These are phyloP conservation scores for Daedaleopsis sinensis DNA, from an alignment of 768 basidiomycete genomes.

Conservation along the genomic window DNA sequence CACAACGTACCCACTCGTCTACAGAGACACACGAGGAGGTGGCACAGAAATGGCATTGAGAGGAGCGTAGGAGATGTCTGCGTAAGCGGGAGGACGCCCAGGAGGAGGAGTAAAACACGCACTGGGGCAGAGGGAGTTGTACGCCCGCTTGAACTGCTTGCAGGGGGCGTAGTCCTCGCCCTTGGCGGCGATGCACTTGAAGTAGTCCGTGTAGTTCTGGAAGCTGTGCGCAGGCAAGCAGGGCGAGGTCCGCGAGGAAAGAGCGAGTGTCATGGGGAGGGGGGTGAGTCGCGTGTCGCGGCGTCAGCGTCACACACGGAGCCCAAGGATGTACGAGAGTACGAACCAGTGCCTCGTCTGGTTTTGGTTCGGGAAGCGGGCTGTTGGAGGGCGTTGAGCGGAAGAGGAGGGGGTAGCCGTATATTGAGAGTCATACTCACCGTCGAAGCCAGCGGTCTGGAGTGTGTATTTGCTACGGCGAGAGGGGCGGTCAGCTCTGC, in stretches of 20 bases:
- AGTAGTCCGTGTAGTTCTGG: constrained; percentile 98
- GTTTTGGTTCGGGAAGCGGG: constrained; percentile 89
- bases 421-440: constrained; percentile 38
- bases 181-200: constrained; percentile 96
- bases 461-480: constrained; percentile 76
- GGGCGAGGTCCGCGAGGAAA: background rate
- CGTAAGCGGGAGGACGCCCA: background rate
- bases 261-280: background rate
- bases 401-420: constrained; percentile 8
- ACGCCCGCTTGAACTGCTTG: constrained; percentile 97
- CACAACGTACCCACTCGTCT: constrained; percentile 87
- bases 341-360: constrained; percentile 95
- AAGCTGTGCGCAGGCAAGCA: constrained; percentile 47
- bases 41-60: background rate
- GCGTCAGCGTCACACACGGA: constrained; percentile 1
- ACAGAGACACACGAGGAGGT: constrained; percentile 17
- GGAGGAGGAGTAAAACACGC: constrained; percentile 40
- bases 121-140: constrained; percentile 98
- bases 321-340: background rate
- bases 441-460: constrained; percentile 95
- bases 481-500: background rate
- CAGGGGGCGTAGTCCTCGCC: constrained; percentile 98
- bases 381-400: constrained; percentile 41
- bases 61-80: background rate
- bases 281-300: background rate